phyloP scores from a whole-genome alignment of 192 early-diverging fungal species.

The Backusella mclennaniae region DNA sequence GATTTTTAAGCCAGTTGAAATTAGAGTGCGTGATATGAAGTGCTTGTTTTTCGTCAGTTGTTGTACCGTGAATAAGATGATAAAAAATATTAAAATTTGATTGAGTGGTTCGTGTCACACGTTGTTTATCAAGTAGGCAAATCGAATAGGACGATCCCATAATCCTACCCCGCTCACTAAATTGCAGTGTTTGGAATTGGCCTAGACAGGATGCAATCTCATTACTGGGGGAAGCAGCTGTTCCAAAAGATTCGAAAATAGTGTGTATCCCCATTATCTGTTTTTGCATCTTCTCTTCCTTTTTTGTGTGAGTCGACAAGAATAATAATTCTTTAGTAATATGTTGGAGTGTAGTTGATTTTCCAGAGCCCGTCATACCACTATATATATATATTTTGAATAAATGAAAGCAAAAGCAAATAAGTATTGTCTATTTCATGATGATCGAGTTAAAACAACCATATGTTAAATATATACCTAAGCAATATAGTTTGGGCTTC shows the following conservation, averaged over 20 bases:
- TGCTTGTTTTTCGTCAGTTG: slow-evolving; percentile 66
- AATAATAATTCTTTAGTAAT: slow-evolving; percentile 72
- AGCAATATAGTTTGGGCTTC: slow-evolving; percentile 68
- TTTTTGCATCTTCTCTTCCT: slow-evolving; percentile 71
- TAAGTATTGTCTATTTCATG: background rate
- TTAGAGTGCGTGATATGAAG: slow-evolving; percentile 56
- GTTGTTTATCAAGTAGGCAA: slow-evolving; percentile 62
- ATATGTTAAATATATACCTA: slow-evolving; percentile 37
- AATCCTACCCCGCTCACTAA: slow-evolving; percentile 78
- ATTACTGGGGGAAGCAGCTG: slow-evolving; percentile 61
- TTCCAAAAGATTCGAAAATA: slow-evolving; percentile 81
- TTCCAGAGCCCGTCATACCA: slow-evolving; percentile 87
- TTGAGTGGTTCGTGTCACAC: slow-evolving; percentile 61
- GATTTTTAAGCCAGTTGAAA: slow-evolving; percentile 51
- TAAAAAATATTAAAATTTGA: slow-evolving; percentile 79
- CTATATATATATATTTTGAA: slow-evolving; percentile 36
- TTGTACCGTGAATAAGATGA: slow-evolving; percentile 78
- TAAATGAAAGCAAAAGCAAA: background rate
- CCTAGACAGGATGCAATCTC: slow-evolving; percentile 72
- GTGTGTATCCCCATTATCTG: slow-evolving; percentile 67
- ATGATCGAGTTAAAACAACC: background rate
- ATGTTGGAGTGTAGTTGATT: slow-evolving; percentile 71
- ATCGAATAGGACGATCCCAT: slow-evolving; percentile 77
- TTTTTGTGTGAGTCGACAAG: slow-evolving; percentile 71
- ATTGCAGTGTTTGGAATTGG: slow-evolving; percentile 90